Base-by-base conservation (phyloP, 1,284 basidiomycete genomes). In the Apiotrichum akiyoshidainum region DNA sequence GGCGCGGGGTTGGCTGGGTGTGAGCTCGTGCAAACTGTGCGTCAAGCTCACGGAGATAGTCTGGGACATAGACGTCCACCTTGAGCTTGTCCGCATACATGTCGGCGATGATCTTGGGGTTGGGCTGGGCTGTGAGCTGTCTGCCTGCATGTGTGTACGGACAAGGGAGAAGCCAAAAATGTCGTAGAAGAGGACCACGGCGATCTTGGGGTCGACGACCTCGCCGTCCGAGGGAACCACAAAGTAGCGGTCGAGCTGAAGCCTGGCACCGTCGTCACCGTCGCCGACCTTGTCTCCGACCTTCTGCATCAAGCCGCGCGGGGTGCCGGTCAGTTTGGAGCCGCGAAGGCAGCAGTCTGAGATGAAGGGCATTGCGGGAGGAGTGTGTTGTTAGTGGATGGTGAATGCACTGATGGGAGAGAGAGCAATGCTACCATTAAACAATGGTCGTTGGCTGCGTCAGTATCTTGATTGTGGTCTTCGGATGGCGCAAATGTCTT, bases 81-180 rank as follows among this genome's bases (percentile, higher is more conserved):
- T 78, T 78, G 33, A 86, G 73, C 3, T 77, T 65, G 52, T 82
- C 78, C 7, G 86, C 81, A 31, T 86, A 73, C 22, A 77, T 72
- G 69, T 88, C 87, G 0, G 87, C 86, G 9, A 88, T 77, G 55
- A 88, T 78, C 68, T 85, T 87, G 65, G 79, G 79, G 69, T 87
- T 87, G 19, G 63, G 63, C 71, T 73, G 41, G 45, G 11, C 14
- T 26, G 17, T 17, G 47, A 12, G 16, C 7, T 14, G 31, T n/a
- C 9, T 21, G n/a, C 58, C 39, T 56, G 40, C n/a, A 26, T 9
- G 19, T 21, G 41, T 21, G 44, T 19, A 45, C 44, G 8, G 2
- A 45, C 44, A 9, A 45, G 44, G 19, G 44, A 13, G 12, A 86
- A 77, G 1, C 84, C 85, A 62, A 86, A 87, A 2, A 78, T 81